These are phyloP conservation scores for Bonia amplexicaulis DNA, from an alignment of 176 grass and related monocot genomes.

Conservation along the genomic window DNA sequence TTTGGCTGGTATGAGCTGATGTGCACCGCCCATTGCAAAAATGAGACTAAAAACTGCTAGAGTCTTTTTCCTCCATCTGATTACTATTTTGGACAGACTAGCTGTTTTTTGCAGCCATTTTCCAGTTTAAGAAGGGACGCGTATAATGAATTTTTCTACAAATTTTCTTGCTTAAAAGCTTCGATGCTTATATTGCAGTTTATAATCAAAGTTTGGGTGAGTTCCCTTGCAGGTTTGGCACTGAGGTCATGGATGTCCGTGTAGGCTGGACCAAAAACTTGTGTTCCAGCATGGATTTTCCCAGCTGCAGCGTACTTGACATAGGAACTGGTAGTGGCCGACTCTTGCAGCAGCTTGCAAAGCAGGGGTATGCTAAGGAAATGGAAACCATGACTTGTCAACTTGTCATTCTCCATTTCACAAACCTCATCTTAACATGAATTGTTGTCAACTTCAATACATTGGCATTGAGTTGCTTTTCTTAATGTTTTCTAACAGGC, in stretches of 20 bases:
- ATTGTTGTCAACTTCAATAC: neutral
- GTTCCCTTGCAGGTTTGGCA: constrained; percentile 56
- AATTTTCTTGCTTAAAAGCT: neutral
- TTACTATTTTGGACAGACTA: neutral
- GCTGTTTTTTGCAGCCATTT: neutral
- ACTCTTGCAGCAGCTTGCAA: constrained; percentile 79
- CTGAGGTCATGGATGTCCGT: constrained; percentile 74
- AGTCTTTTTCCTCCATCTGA: neutral
- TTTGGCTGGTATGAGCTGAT: neutral
- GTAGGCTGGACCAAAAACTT: constrained; percentile 77
- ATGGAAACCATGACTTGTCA: neutral
- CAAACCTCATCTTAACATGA: neutral
- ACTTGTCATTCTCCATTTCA: neutral
- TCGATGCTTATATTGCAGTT: neutral
- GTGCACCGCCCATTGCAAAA: neutral
- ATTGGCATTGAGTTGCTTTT: neutral
- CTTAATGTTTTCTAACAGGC: neutral
- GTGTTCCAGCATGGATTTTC: constrained; percentile 55
- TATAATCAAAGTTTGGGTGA: neutral
- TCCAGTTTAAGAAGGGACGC: neutral
- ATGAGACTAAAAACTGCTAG: neutral
- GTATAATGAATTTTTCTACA: neutral
- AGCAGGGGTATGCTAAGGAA: constrained; percentile 73
- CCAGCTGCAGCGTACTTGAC: constrained; percentile 65
- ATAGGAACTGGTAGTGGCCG: constrained; percentile 80